Evolutionary conservation across 176 grass and related monocot species (phyloP).

Genomic region (Zoysia japonica): DNA sequence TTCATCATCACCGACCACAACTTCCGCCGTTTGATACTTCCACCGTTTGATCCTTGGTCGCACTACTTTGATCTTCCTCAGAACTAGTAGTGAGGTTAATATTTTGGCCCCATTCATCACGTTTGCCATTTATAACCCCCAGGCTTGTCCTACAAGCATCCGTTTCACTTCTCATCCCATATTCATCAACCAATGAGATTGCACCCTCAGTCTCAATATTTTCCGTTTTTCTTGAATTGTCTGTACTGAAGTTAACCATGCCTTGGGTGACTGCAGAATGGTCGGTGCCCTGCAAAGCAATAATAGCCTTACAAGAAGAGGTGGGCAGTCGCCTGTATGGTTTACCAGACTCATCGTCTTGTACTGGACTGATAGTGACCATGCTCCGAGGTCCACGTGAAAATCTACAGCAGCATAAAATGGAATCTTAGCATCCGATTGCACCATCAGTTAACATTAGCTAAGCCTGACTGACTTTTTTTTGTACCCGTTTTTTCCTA

Average conservation of each 20-base stretch:
- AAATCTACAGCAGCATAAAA: slow-evolving; percentile 5
- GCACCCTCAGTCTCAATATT: neutral
- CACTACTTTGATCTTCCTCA: neutral
- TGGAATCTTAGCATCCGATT: neutral
- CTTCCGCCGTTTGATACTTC: neutral
- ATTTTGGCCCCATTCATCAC: neutral
- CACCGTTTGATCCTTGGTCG: too few relatives aligned
- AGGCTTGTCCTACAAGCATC: neutral
- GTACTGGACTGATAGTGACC: neutral
- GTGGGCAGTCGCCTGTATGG: neutral
- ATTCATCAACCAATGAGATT: neutral
- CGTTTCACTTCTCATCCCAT: neutral
- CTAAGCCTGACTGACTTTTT: neutral
- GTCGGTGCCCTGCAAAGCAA: neutral
- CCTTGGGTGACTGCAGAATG: neutral
- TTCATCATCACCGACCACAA: neutral
- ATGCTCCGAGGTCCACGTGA: neutral
- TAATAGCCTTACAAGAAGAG: neutral
- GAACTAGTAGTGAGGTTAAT: neutral
- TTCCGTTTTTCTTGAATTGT: neutral
- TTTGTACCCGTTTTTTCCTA: neutral
- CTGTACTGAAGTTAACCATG: too few relatives aligned
- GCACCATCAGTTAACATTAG: neutral
- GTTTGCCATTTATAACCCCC: too few relatives aligned
- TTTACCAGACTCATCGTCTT: neutral